Evolutionary conservation across 345 rosid species (phyloP).

Genomic region (Anacardium occidentale): DNA sequence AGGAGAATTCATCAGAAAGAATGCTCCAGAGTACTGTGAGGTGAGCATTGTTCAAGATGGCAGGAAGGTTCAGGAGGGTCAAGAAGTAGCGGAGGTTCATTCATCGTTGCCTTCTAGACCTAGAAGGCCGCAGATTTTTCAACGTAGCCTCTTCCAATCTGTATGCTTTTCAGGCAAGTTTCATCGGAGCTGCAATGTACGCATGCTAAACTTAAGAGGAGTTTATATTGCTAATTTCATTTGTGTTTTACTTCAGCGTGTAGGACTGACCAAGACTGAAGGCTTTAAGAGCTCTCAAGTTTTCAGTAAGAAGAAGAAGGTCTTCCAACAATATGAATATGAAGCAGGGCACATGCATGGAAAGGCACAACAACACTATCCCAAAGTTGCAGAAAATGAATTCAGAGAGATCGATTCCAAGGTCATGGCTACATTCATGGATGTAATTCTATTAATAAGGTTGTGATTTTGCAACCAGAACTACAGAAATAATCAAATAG

Average conservation of each 20-base stretch:
- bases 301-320: too few relatives aligned
- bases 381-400: too few relatives aligned
- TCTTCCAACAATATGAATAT: too few relatives aligned
- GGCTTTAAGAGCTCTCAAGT: too few relatives aligned
- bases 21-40: constrained; percentile 56
- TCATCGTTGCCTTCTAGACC: constrained; percentile 9
- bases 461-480: neutral
- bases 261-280: too few relatives aligned
- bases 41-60: constrained; percentile 45
- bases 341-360: too few relatives aligned
- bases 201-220: neutral
- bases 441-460: neutral
- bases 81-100: constrained; percentile 15
- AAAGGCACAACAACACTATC: too few relatives aligned
- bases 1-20: constrained; percentile 46
- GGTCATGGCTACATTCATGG: too few relatives aligned
- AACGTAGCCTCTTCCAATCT: constrained; percentile 35
- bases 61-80: constrained; percentile 26
- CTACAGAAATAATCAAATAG: neutral
- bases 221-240: too few relatives aligned
- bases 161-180: constrained; percentile 45
- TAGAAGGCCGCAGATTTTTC: constrained; percentile 7
- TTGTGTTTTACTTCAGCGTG: too few relatives aligned
- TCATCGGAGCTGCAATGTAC: constrained; percentile 4
- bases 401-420: too few relatives aligned